Conservation (phyloP, 331 rosid species). For the Malus hybrid region DNA sequence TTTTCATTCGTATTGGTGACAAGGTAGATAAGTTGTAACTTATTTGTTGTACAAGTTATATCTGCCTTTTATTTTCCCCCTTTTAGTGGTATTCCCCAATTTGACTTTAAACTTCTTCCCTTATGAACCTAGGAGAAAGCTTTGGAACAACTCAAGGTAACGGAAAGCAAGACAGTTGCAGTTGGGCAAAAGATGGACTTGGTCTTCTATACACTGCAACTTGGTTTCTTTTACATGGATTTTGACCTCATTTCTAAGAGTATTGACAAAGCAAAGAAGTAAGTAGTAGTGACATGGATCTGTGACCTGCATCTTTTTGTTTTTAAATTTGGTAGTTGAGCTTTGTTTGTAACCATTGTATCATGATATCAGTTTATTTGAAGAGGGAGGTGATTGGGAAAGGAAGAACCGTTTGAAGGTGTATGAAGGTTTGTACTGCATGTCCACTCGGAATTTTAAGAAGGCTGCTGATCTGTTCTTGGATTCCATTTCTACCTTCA, state of each 20-base stretch:
- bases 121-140: constrained; percentile 67
- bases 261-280: constrained; percentile 87
- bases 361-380: constrained; percentile 63
- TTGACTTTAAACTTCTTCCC: constrained; percentile 3
- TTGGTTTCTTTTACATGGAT: constrained; percentile 93
- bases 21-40: constrained; percentile 42
- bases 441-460: constrained; percentile 86
- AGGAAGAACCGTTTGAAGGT: constrained; percentile 91
- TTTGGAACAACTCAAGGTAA: constrained; percentile 83
- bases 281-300: constrained; percentile 28
- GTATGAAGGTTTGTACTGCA: constrained; percentile 83
- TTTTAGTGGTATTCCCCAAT: background rate
- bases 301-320: background rate
- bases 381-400: constrained; percentile 99
- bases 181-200: constrained; percentile 97
- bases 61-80: background rate
- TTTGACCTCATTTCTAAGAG: constrained; percentile 92
- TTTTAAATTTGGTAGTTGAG: constrained; percentile 6
- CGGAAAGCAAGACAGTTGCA: constrained; percentile 91
- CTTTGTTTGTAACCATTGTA: constrained; percentile 19
- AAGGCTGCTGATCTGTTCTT: constrained; percentile 80
- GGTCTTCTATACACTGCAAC: constrained; percentile 81
- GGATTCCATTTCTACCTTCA: constrained; percentile 93
- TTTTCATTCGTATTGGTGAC: constrained; percentile 82
- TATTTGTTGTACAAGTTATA: background rate